Conservation (phyloP, 768 basidiomycete genomes). For the Mycena filopes region DNA sequence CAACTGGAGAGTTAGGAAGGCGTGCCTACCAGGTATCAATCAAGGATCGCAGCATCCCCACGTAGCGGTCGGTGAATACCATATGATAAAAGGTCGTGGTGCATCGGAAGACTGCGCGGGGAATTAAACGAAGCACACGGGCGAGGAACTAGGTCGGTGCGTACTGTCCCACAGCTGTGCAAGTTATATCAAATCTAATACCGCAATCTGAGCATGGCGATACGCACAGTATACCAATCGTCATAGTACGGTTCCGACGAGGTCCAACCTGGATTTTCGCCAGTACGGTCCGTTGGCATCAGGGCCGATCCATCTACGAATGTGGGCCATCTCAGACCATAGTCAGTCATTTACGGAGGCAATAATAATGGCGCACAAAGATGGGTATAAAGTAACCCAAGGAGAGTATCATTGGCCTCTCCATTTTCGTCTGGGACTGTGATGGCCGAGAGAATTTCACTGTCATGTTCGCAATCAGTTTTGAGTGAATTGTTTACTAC, state of each 20-base stretch:
- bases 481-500: too few species aligned
- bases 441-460: constrained; percentile 9
- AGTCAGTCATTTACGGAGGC: background rate
- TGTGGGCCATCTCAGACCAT: too few species aligned
- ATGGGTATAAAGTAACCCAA: constrained; percentile 14
- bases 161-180: constrained; percentile 6
- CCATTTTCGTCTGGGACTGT: constrained; percentile 9
- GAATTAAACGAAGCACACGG: background rate
- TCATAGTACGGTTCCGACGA: constrained; percentile 7
- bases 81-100: constrained; percentile 14
- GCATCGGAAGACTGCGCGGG: constrained; percentile 4
- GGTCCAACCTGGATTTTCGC: constrained; percentile 12
- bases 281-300: constrained; percentile 15
- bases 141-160: background rate
- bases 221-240: constrained; percentile 6
- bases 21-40: constrained; percentile 2
- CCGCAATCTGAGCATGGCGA: background rate
- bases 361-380: constrained; percentile 3
- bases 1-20: too few species aligned
- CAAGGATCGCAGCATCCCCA: constrained; percentile 12
- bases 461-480: too few species aligned
- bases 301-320: constrained; percentile 7
- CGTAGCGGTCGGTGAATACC: constrained; percentile 14
- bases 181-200: background rate
- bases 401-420: constrained; percentile 4